phyloP scores from a whole-genome alignment of 768 basidiomycete species.

The Plicaturopsis crispa region DNA sequence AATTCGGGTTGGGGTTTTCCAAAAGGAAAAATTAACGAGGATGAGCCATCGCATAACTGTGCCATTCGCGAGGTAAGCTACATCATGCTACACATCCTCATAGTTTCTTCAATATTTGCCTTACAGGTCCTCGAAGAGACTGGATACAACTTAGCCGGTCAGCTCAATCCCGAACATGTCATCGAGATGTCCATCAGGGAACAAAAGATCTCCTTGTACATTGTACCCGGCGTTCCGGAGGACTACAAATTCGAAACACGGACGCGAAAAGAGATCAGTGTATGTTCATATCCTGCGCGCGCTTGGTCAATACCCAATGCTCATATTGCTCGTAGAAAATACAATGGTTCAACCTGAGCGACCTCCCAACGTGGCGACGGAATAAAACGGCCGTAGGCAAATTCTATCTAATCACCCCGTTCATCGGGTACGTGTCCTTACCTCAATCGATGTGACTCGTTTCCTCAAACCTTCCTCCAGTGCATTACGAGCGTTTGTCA shows the following conservation, averaged over 20 bases:
- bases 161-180: slow-evolving; percentile 57
- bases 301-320: slow-evolving; percentile 8
- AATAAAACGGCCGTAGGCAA: slow-evolving; percentile 63
- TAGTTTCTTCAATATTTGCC: slow-evolving; percentile 8
- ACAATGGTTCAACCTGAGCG: slow-evolving; percentile 86
- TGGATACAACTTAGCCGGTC: slow-evolving; percentile 78
- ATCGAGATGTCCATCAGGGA: slow-evolving; percentile 86
- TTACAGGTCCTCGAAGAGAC: slow-evolving; percentile 94
- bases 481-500: slow-evolving; percentile 56
- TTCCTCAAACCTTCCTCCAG: slow-evolving; percentile 7
- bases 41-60: slow-evolving; percentile 77
- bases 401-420: slow-evolving; percentile 94
- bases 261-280: slow-evolving; percentile 97
- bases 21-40: slow-evolving; percentile 98
- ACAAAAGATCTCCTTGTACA: slow-evolving; percentile 85
- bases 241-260: slow-evolving; percentile 85
- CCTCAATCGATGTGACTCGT: slow-evolving; percentile 3
- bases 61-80: slow-evolving; percentile 89
- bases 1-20: slow-evolving; percentile 99
- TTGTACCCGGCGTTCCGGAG: slow-evolving; percentile 85
- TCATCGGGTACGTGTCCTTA: slow-evolving; percentile 60
- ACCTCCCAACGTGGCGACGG: slow-evolving; percentile 90
- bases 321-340: slow-evolving; percentile 93
- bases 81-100: no score
- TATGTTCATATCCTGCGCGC: slow-evolving; percentile 29